Base-by-base conservation (phyloP, 2,329 filamentous ascomycete genomes). In the Botrytis fragariae region DNA sequence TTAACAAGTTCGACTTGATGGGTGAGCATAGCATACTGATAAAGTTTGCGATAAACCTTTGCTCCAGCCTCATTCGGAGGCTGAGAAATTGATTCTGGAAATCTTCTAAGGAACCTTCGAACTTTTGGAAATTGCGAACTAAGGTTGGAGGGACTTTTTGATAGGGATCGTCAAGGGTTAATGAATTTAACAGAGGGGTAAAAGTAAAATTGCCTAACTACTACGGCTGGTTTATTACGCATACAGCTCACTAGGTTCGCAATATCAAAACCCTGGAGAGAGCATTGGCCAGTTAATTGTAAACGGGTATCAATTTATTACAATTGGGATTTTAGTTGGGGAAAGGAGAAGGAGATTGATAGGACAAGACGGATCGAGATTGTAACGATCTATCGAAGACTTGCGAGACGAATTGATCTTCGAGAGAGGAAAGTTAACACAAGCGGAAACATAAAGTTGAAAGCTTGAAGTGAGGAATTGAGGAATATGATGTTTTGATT, bases 31-130 rank as follows among this genome's bases (percentile, higher is more conserved):
- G 12, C 37, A 37, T 48, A 54, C 14, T 25, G 51, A 68, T 48
- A 61, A 71, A 71, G 57, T 63, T 57, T 62, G 69, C 44, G 69
- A 71, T 62, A 61, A 51, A 22, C 37, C 42, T 22, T 48, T 29
- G 45, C 45, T 54, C 64, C 65, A 69, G 65, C 65, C 65, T 67
- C 64, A 57, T 54, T 68, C n/a, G 48, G 65, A 45, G 69, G 69
- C 69, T 39, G 69, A 69, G 48, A 69, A 42, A 59, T 57, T 42
- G 9, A 57, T 57, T 59, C 65, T 69, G 48, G 65, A 42, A 57
- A 45, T 32, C 61, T 64, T 64, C 61, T 8, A 5, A 57, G 39
- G 20, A 57, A 18, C 54, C 10, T 69, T 44, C n/a, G n/a, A 29
- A 29, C n/a, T 57, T 57, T 57, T 69, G 35, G 65, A 69, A 57